A percentile compares a stretch with the other conserved stretches of the same genome.
phyloP scores from a whole-genome alignment of 169 alveolate species.

The Cryptosporidium ubiquitum region DNA sequence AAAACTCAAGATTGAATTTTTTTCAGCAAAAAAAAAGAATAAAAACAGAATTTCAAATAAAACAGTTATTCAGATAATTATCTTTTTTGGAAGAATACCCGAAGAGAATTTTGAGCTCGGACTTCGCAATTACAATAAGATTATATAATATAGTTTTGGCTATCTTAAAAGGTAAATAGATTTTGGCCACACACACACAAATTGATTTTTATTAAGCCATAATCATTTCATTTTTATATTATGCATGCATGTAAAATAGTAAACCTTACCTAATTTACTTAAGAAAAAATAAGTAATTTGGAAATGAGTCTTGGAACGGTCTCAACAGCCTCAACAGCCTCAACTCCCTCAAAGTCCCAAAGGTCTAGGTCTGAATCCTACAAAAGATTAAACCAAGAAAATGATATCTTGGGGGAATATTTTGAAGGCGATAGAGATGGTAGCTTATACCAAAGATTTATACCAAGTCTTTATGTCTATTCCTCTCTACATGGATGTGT shows the following conservation, averaged over 20 bases:
- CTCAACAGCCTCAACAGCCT: slow-evolving; percentile 28
- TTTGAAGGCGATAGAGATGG: slow-evolving; percentile 13
- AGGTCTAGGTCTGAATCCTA: not conserved
- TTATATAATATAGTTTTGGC: not conserved
- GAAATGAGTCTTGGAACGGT: slow-evolving; percentile 39
- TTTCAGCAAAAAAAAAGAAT: not conserved
- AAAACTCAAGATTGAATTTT: not conserved
- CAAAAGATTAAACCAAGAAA: not conserved
- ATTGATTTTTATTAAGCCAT: no score
- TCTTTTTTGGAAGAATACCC: not conserved
- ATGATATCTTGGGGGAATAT: not conserved
- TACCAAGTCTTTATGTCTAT: slow-evolving; percentile 30
- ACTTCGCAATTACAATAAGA: not conserved
- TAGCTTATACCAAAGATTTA: not conserved
- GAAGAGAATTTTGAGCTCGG: not conserved
- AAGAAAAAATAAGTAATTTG: not conserved
- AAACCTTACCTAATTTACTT: not conserved
- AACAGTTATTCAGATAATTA: not conserved
- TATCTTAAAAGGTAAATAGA: not conserved
- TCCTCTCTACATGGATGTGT: slow-evolving; percentile 69
- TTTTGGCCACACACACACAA: not conserved
- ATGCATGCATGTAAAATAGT: not conserved
- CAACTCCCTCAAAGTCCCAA: slow-evolving; percentile 25
- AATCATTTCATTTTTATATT: no score
- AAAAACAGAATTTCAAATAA: not conserved